Percentiles rank a stretch among this genome's conserved stretches.
phyloP scores from a whole-genome alignment of 1,284 basidiomycete genomes.

The Microbotryum saponariae region DNA sequence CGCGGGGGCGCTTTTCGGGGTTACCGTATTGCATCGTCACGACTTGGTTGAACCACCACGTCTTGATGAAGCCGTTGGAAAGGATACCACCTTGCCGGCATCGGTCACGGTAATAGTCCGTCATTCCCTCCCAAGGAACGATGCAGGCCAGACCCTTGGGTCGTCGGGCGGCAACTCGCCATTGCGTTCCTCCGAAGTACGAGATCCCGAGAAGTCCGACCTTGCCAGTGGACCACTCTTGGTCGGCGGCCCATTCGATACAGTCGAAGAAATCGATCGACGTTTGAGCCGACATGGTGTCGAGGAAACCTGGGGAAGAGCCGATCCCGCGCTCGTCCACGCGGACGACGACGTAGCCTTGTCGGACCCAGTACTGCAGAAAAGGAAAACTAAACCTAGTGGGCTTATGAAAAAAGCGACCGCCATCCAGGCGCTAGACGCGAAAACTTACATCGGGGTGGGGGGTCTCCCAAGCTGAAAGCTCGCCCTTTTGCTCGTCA shows the following conservation, averaged over 20 bases:
- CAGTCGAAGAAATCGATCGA: slow-evolving; percentile 38
- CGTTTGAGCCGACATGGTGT: slow-evolving; percentile 39
- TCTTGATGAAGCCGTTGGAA: slow-evolving; percentile 36
- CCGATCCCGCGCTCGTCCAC: slow-evolving; percentile 40
- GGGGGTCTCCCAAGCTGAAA: slow-evolving; percentile 40
- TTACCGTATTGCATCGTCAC: slow-evolving; percentile 39
- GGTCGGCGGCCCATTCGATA: slow-evolving; percentile 41
- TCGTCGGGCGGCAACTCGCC: slow-evolving; percentile 40
- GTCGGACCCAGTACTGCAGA: slow-evolving; percentile 36
- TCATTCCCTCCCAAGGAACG: slow-evolving; percentile 41
- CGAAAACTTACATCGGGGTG: slow-evolving; percentile 22
- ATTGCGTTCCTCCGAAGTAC: slow-evolving; percentile 40
- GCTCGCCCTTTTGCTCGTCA: slow-evolving; percentile 36
- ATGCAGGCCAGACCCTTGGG: slow-evolving; percentile 41
- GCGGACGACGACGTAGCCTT: slow-evolving; percentile 40
- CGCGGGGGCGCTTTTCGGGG: slow-evolving; percentile 24
- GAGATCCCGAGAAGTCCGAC: slow-evolving; percentile 40
- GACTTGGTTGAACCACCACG: slow-evolving; percentile 39
- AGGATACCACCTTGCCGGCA: slow-evolving; percentile 40
- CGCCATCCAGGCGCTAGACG: background rate
- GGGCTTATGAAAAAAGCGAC: slow-evolving; percentile 10
- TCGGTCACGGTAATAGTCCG: slow-evolving; percentile 40
- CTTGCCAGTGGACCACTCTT: slow-evolving; percentile 39
- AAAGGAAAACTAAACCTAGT: background rate
- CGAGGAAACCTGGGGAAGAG: slow-evolving; percentile 36